These are phyloP conservation scores for Penicillium hesseltinei DNA, from an alignment of 2,329 filamentous ascomycete genomes.

Conservation along the genomic window DNA sequence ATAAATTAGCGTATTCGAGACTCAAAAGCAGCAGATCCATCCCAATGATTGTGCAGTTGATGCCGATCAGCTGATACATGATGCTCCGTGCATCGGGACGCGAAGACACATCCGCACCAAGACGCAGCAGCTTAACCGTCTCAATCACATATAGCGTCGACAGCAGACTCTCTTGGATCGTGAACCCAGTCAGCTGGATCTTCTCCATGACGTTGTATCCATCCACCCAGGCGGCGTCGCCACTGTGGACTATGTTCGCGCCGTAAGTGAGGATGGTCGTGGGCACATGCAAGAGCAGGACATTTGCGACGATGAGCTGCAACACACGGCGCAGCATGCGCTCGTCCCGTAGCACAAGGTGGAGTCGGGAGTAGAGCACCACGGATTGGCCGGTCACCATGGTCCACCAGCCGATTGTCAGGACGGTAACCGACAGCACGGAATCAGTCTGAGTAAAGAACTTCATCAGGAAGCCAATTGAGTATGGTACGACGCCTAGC, in stretches of 20 bases:
- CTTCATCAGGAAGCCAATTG: constrained; percentile 45
- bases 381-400: constrained; percentile 63
- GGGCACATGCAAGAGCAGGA: constrained; percentile 53
- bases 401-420: constrained; percentile 56
- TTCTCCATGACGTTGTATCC: constrained; percentile 49
- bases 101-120: constrained; percentile 25
- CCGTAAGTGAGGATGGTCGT: constrained; percentile 57
- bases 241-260: constrained; percentile 25
- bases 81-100: constrained; percentile 31
- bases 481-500: constrained; percentile 38
- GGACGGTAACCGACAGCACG: constrained; percentile 40
- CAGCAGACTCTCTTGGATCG: constrained; percentile 47
- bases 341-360: constrained; percentile 56
- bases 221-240: constrained; percentile 29
- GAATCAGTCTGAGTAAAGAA: constrained; percentile 35
- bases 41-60: constrained; percentile 48
- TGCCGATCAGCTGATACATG: constrained; percentile 47
- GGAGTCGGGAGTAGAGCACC: constrained; percentile 62
- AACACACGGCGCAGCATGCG: constrained; percentile 51
- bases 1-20: constrained; percentile 42
- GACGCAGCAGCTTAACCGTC: constrained; percentile 49
- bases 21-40: constrained; percentile 47
- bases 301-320: constrained; percentile 58
- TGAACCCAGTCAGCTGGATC: constrained; percentile 47
- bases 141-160: constrained; percentile 55